These are phyloP conservation scores for Claviceps spartinae DNA, from an alignment of 2,329 filamentous ascomycete genomes.

Conservation along the genomic window DNA sequence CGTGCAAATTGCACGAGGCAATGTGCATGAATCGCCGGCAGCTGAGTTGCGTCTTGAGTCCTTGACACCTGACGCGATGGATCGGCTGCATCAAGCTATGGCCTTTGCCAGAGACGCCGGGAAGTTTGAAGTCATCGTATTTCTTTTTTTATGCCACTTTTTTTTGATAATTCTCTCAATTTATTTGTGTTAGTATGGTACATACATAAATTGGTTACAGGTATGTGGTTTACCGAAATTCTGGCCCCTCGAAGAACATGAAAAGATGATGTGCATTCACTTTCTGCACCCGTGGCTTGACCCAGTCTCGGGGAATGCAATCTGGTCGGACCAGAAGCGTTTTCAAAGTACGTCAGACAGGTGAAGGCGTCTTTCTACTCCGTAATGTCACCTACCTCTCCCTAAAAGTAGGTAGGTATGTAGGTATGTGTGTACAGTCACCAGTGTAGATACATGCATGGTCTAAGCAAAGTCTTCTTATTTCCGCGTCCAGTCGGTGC, in stretches of 20 bases:
- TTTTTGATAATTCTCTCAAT: neutral
- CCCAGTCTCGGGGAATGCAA: neutral
- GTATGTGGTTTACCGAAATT: too few relatives aligned
- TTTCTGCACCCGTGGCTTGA: neutral
- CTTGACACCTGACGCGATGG: conserved; percentile 5
- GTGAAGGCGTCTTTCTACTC: too few relatives aligned
- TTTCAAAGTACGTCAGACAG: too few relatives aligned
- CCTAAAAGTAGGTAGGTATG: too few relatives aligned
- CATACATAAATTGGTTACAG: too few relatives aligned
- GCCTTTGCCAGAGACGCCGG: neutral
- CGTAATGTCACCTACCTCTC: too few relatives aligned
- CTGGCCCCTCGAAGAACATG: too few relatives aligned
- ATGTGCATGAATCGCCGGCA: conserved; percentile 6
- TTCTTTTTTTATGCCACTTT: neutral
- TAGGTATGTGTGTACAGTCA: too few relatives aligned
- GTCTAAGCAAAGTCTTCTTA: too few relatives aligned
- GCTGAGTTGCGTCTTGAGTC: conserved; percentile 1
- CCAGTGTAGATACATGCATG: too few relatives aligned
- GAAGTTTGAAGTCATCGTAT: neutral
- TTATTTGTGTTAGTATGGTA: neutral
- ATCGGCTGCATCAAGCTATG: neutral
- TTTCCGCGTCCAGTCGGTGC: too few relatives aligned
- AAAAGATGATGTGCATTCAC: too few relatives aligned
- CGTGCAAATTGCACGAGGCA: conserved; percentile 4
- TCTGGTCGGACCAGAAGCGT: neutral